Percentiles rank a stretch among this genome's conserved stretches.
Conservation (phyloP, 1,139 yeast genomes). For the Debaryomyces sp. region DNA sequence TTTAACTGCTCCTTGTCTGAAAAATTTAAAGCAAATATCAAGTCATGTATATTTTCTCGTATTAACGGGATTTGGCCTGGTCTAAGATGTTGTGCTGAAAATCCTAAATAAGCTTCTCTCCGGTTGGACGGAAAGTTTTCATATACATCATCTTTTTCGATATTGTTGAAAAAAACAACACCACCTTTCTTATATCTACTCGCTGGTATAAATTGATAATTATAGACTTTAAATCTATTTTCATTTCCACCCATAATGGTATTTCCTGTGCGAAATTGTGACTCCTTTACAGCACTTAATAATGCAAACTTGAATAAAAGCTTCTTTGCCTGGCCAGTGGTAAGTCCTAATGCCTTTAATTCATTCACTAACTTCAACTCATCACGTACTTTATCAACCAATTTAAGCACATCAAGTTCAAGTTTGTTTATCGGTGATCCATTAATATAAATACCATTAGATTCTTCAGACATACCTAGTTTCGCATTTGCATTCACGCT, state of each 20-base stretch:
- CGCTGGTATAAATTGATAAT: conserved; percentile 35
- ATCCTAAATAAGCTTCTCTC: conserved; percentile 37
- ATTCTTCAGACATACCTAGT: conserved; percentile 37
- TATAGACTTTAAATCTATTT: conserved; percentile 40
- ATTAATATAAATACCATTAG: conserved; percentile 61
- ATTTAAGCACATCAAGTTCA: conserved; percentile 46
- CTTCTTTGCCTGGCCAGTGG: conserved; percentile 34
- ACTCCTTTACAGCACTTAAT: conserved; percentile 35
- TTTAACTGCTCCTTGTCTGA: conserved; percentile 51
- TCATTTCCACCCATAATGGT: conserved; percentile 37
- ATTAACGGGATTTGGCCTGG: conserved; percentile 71
- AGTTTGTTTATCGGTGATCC: conserved; percentile 55
- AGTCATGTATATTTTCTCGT: conserved; percentile 73
- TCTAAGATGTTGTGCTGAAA: conserved; percentile 25
- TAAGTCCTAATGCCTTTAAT: conserved; percentile 39
- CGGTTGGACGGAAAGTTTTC: conserved; percentile 46
- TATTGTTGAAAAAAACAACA: conserved; percentile 75
- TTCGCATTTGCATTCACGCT: conserved; percentile 31
- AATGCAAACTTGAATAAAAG: conserved; percentile 51
- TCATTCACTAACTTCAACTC: conserved; percentile 38
- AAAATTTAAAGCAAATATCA: conserved; percentile 72
- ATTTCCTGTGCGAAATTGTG: conserved; percentile 39
- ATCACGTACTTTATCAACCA: conserved; percentile 34
- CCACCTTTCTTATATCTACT: conserved; percentile 33
- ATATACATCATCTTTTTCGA: conserved; percentile 66